phyloP scores from a whole-genome alignment of 257 asterid genomes.

The Coffea canephora region DNA sequence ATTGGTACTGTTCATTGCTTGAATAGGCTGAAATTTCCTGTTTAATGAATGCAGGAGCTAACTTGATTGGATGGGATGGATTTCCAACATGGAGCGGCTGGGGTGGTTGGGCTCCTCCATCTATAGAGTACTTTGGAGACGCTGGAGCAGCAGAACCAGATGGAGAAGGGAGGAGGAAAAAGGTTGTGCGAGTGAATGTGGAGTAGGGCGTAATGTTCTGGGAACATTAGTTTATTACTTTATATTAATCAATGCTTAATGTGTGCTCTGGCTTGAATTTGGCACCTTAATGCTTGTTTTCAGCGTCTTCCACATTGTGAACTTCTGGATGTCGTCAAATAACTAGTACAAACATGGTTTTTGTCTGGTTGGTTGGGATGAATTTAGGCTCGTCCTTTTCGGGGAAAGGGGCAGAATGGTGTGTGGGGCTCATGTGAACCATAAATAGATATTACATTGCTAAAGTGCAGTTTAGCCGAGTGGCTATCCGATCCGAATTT shows the following conservation, averaged over 20 bases:
- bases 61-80: slow-evolving; percentile 45
- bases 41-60: slow-evolving; percentile 34
- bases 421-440: too few relatives aligned
- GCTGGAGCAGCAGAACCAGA: slow-evolving; percentile 25
- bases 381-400: too few relatives aligned
- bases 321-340: background rate
- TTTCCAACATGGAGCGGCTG: slow-evolving; percentile 45
- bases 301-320: background rate
- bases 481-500: too few relatives aligned
- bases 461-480: too few relatives aligned
- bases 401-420: too few relatives aligned
- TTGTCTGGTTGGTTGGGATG: background rate
- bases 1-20: background rate
- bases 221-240: background rate
- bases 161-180: slow-evolving; percentile 34
- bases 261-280: background rate
- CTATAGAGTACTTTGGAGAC: slow-evolving; percentile 39
- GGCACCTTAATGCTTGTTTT: background rate
- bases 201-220: slow-evolving; percentile 29
- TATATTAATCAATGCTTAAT: background rate
- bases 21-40: background rate
- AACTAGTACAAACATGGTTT: background rate
- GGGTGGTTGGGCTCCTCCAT: slow-evolving; percentile 53
- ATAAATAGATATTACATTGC: too few relatives aligned
- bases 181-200: slow-evolving; percentile 39